Percentiles rank a stretch among this genome's conserved stretches.
Conservation (phyloP, 805 yeast genomes). For the Komagataella mondaviorum region DNA sequence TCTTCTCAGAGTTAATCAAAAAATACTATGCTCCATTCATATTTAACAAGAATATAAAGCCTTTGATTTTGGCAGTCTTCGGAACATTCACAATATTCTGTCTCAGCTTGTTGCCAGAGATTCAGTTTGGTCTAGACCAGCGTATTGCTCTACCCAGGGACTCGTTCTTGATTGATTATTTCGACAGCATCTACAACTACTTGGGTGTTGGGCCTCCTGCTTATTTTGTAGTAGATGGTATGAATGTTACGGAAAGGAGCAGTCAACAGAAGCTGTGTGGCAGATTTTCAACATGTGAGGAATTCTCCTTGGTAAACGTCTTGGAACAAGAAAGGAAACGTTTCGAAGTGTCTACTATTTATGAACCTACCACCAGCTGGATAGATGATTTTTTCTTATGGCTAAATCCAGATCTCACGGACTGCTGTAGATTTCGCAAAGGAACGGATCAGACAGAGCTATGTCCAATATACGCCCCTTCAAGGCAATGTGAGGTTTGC, state of each 20-base stretch:
- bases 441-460: conserved; percentile 32
- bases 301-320: conserved; percentile 65
- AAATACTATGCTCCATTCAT: conserved; percentile 47
- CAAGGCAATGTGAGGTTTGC: conserved; percentile 64
- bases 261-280: conserved; percentile 78
- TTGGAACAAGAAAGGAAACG: conserved; percentile 77
- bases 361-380: conserved; percentile 86
- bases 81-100: conserved; percentile 55
- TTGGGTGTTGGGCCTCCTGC: conserved; percentile 87
- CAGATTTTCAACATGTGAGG: conserved; percentile 71
- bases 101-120: conserved; percentile 50
- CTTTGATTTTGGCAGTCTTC: conserved; percentile 39
- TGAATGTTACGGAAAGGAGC: conserved; percentile 44
- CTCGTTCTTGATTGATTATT: conserved; percentile 74
- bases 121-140: conserved; percentile 79
- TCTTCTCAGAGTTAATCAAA: conserved; percentile 27
- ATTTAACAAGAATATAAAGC: conserved; percentile 30
- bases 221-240: conserved; percentile 64
- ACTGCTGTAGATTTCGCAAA: conserved; percentile 69
- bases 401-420: conserved; percentile 76
- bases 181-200: conserved; percentile 58
- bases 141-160: conserved; percentile 74
- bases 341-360: conserved; percentile 45
- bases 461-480: conserved; percentile 55
- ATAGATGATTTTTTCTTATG: conserved; percentile 80